Percentiles rank a stretch among this genome's conserved stretches.
These are phyloP conservation scores for Mortierella sp. DNA, from an alignment of 371 early-diverging fungal genomes.

Conservation along the genomic window DNA sequence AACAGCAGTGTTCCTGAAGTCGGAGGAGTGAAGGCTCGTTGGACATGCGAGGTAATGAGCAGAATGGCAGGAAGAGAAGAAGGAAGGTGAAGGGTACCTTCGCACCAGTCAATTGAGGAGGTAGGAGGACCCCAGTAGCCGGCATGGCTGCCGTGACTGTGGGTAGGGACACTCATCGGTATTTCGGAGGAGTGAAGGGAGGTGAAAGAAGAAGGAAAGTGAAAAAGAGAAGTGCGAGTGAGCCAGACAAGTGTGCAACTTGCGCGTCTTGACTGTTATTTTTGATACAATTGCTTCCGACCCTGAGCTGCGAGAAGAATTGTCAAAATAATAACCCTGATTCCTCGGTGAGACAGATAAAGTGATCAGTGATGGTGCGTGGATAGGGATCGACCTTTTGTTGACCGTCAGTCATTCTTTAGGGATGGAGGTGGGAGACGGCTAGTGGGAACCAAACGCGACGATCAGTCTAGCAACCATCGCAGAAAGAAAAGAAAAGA, in stretches of 20 bases:
- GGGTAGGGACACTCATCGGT: not conserved
- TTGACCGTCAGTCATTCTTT: too few relatives aligned
- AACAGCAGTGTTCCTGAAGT: not conserved
- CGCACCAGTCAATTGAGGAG: constrained; percentile 56
- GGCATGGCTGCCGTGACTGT: constrained; percentile 14
- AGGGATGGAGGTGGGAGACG: too few relatives aligned
- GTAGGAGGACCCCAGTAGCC: constrained; percentile 57
- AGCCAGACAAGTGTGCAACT: not conserved
- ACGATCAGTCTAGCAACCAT: too few relatives aligned
- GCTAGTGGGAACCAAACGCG: too few relatives aligned
- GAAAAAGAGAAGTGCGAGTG: not conserved
- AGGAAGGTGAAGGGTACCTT: constrained; percentile 26
- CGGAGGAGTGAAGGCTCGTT: not conserved
- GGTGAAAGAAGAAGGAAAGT: not conserved
- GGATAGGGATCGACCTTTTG: too few relatives aligned
- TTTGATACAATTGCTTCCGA: too few relatives aligned
- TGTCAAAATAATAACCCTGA: too few relatives aligned
- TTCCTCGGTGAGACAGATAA: too few relatives aligned
- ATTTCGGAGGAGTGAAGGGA: not conserved
- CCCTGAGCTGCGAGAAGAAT: too few relatives aligned
- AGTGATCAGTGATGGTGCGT: too few relatives aligned
- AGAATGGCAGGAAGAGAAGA: not conserved
- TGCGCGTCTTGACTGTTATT: not conserved
- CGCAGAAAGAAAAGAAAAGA: not conserved
- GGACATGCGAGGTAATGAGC: too few relatives aligned